These are phyloP conservation scores for Aspergillus niger DNA, from an alignment of 2,329 filamentous ascomycete species.

Conservation along the genomic window DNA sequence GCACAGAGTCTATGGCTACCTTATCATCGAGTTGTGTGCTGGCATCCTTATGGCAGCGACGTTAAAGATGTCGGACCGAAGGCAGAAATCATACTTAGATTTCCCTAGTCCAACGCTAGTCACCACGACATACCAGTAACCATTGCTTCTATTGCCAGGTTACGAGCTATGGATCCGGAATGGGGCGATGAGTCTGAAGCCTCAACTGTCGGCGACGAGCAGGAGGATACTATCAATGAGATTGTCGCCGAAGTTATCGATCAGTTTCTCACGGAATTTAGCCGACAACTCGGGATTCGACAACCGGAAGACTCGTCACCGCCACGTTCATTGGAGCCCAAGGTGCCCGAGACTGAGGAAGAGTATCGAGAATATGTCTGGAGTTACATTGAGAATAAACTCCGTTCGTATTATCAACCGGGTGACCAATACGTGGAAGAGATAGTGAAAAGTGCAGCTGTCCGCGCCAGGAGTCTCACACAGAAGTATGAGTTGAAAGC, in stretches of 20 bases:
- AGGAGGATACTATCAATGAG: neutral
- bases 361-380: conserved; percentile 4
- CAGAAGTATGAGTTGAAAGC: neutral
- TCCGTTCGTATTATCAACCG: neutral
- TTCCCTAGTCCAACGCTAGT: too few relatives aligned
- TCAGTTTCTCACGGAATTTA: neutral
- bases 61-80: too few relatives aligned
- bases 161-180: neutral
- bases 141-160: neutral
- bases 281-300: neutral
- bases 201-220: neutral
- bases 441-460: neutral
- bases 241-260: neutral
- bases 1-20: too few relatives aligned
- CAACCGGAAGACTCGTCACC: neutral
- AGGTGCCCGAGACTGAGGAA: neutral
- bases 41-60: too few relatives aligned
- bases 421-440: neutral
- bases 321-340: neutral
- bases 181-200: neutral
- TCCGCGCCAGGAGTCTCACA: neutral
- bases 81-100: too few relatives aligned
- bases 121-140: neutral
- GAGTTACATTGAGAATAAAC: neutral
- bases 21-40: too few relatives aligned